Evolutionary conservation across 139 green algal genomes (phyloP).

Genomic region (Picochlorum sp.): DNA sequence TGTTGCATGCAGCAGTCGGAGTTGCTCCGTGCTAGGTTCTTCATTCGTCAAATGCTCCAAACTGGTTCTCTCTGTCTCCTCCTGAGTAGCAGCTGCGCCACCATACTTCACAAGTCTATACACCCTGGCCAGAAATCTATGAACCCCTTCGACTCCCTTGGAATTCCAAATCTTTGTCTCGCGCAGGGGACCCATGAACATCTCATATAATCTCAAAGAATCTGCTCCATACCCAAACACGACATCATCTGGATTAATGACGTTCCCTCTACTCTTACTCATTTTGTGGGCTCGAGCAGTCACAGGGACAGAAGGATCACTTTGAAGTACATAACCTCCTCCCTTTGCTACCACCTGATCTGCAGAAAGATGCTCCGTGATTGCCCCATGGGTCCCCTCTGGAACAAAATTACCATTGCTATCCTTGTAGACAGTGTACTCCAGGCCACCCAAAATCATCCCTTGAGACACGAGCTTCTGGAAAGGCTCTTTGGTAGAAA

Average conservation of each 20-base stretch:
- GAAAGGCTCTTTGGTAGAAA: conserved; percentile 91
- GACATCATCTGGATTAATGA: conserved; percentile 97
- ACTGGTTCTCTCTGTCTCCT: not conserved
- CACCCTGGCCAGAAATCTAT: conserved; percentile 85
- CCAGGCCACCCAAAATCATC: conserved; percentile 96
- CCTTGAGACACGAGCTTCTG: conserved; percentile 85
- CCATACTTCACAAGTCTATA: conserved; percentile 50
- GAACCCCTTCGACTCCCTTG: conserved; percentile 87
- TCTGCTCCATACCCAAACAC: conserved; percentile 87
- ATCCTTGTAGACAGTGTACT: conserved; percentile 57
- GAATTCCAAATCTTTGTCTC: conserved; percentile 90
- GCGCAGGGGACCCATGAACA: conserved; percentile 97
- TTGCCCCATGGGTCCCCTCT: conserved; percentile 12
- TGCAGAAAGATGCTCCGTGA: not conserved
- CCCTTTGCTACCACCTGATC: conserved; percentile 55
- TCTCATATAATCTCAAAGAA: conserved; percentile 95
- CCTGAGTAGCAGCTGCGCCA: conserved; percentile 15
- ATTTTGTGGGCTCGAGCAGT: conserved; percentile 91
- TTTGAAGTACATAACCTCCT: conserved; percentile 49
- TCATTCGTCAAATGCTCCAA: not conserved
- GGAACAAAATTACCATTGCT: not conserved
- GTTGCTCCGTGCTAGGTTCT: conserved; percentile 67
- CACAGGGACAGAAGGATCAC: conserved; percentile 50
- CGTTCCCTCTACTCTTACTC: conserved; percentile 93
- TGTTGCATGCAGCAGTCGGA: conserved; percentile 66